These are phyloP conservation scores for Pterocarpus macrocarpus DNA, from an alignment of 306 rosid species.

Conservation along the genomic window DNA sequence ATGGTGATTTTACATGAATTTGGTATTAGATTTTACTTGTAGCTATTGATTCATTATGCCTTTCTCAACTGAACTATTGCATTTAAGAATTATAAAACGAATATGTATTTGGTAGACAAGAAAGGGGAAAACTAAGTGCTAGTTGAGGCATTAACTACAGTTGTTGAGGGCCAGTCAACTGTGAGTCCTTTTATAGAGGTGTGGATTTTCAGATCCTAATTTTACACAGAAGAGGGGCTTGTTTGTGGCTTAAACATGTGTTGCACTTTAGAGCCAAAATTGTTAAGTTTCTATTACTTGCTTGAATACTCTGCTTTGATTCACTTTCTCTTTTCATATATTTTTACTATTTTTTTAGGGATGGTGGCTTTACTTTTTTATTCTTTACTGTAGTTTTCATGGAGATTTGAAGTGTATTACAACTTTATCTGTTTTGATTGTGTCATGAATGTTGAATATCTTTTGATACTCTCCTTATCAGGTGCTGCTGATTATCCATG, in stretches of 20 bases:
- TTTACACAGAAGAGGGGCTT: conserved; percentile 13
- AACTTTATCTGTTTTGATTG: conserved; percentile 22
- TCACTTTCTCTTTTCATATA: conserved; percentile 13
- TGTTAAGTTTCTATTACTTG: conserved; percentile 23
- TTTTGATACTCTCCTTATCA: conserved; percentile 51
- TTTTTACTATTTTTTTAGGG: background rate
- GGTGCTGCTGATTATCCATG: conserved; percentile 94
- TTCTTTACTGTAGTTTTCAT: conserved; percentile 19
- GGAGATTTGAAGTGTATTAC: conserved; percentile 16
- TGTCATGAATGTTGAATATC: conserved; percentile 41
- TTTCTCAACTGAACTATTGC: conserved; percentile 29
- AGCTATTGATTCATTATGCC: conserved; percentile 19
- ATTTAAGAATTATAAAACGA: conserved; percentile 29
- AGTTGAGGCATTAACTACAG: conserved; percentile 33
- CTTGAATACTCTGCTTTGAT: conserved; percentile 17
- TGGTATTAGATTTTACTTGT: conserved; percentile 43
- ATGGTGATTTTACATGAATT: conserved; percentile 38
- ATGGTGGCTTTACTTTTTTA: conserved; percentile 10
- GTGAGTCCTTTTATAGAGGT: conserved; percentile 31
- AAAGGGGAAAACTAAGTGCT: conserved; percentile 33
- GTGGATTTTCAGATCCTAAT: conserved; percentile 33
- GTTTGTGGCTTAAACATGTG: conserved; percentile 24
- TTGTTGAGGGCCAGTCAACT: conserved; percentile 22
- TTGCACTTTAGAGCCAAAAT: conserved; percentile 23
- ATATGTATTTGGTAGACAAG: conserved; percentile 7